Evolutionary conservation across 345 rosid genomes (phyloP), one percentile per base, ranked within the genome.

Genomic region (Toxicodendron radicans): DNA sequence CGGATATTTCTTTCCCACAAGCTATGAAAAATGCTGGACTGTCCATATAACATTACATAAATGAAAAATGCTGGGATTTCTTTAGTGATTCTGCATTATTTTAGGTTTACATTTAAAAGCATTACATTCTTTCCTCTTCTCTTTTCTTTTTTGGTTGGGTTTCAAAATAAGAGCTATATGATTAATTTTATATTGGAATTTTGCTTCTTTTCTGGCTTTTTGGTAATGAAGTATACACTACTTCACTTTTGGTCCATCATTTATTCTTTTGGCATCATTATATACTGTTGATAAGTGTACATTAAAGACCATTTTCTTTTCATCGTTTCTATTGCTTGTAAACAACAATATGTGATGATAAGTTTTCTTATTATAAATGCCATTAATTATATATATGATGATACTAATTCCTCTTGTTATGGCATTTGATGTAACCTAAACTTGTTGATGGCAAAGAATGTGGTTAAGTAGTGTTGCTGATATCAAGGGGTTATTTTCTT

Each of bases 401-500:
- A n/a, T n/a, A n/a, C n/a, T n/a, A n/a, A n/a, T n/a, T n/a, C n/a
- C n/a, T n/a, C n/a, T n/a, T n/a, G n/a, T n/a, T n/a, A n/a, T n/a
- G n/a, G n/a, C n/a, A n/a, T 60, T 59, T 46, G 43, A 13, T 71
- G 56, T 27, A 35, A 11, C 2, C 43, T 58, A 59, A 71, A 71
- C 10, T 59, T 46, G 35, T 46, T 45, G 24, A 10, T 59, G 38
- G 52, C 9, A 14, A 58, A 68, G 53, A 56, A 38, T 23, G 57
- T 0, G 8, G 45, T 16, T 38, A 18, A 11, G 32, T 43, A n/a
- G 41, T 69, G 6, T 65, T 32, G 20, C n/a, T 46, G 18, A 33
- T 33, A 12, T 52, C 20, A 9, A 56, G 60, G 59, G 27, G 17
- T n/a, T 53, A 38, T 14, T 41, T 23, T 43, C 53, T 43, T 70